phyloP scores from a whole-genome alignment of 192 early-diverging fungal species.

The Geranomyces michiganensis region DNA sequence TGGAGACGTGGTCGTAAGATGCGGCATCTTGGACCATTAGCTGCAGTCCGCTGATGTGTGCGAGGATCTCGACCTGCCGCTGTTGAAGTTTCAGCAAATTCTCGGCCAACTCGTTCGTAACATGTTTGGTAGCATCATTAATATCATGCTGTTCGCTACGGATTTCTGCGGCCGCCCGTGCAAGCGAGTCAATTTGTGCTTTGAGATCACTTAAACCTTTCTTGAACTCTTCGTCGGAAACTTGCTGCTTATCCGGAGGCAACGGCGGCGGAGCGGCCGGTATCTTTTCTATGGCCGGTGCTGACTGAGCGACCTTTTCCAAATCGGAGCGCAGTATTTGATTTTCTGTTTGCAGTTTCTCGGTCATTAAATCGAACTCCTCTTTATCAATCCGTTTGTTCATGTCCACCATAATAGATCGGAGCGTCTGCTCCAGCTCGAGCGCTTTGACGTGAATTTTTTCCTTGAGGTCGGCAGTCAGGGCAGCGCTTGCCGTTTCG shows the following conservation, averaged over 20 bases:
- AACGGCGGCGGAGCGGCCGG: not conserved
- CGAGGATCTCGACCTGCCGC: slow-evolving; percentile 2
- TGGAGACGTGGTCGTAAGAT: not conserved
- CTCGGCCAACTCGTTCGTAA: not conserved
- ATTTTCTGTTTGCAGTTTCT: slow-evolving; percentile 15
- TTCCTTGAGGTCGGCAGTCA: slow-evolving; percentile 31
- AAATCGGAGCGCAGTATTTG: not conserved
- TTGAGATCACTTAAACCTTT: not conserved
- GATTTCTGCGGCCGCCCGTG: not conserved
- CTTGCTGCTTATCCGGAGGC: not conserved
- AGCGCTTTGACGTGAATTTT: slow-evolving; percentile 37
- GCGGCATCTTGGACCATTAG: not conserved
- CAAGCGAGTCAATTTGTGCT: not conserved
- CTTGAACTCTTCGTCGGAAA: not conserved
- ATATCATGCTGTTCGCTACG: not conserved
- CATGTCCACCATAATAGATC: slow-evolving; percentile 47
- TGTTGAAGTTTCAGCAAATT: not conserved
- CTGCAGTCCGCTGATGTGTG: not conserved
- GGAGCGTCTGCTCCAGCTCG: slow-evolving; percentile 40
- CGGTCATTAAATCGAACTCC: slow-evolving; percentile 34
- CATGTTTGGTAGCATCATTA: not conserved
- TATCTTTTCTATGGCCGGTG: not conserved
- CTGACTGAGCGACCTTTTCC: not conserved
- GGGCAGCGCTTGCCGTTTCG: not conserved
- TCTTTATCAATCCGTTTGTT: slow-evolving; percentile 25